Conservation (phyloP, 345 rosid species). For the Eucalyptus rudis region DNA sequence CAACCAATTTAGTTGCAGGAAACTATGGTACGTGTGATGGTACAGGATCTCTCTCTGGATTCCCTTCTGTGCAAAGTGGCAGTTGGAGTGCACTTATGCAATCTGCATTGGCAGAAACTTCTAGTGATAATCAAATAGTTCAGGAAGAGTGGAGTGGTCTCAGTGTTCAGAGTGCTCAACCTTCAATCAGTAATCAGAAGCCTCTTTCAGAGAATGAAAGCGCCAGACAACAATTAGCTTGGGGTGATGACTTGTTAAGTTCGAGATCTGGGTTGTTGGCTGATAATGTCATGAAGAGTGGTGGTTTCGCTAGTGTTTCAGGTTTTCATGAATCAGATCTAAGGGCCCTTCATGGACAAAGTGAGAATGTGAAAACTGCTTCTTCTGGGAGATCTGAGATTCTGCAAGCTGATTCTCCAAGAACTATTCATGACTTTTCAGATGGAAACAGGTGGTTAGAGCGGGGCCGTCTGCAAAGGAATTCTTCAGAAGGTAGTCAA, state of each 20-base stretch:
- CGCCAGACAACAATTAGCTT: conserved; percentile 35
- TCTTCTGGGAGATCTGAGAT: conserved; percentile 10
- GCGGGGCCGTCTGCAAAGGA: conserved; percentile 21
- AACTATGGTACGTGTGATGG: conserved; percentile 33
- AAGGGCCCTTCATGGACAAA: conserved; percentile 15
- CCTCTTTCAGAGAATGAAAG: conserved; percentile 10
- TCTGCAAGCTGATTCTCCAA: conserved; percentile 21
- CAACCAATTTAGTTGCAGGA: conserved; percentile 22
- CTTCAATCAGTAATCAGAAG: conserved; percentile 15
- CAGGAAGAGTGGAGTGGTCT: conserved; percentile 76
- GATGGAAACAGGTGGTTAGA: conserved; percentile 33
- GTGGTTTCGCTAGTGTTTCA: conserved; percentile 15
- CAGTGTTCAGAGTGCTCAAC: conserved; percentile 37
- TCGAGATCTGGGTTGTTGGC: conserved; percentile 12
- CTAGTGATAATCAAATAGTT: conserved; percentile 45
- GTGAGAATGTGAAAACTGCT: neutral
- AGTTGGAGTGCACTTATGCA: conserved; percentile 98
- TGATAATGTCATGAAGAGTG: conserved; percentile 9
- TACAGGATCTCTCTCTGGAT: conserved; percentile 15
- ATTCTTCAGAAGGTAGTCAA: conserved; percentile 27
- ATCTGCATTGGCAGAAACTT: conserved; percentile 82
- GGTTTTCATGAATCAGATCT: conserved; percentile 13
- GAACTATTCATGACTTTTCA: conserved; percentile 17
- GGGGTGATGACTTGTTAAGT: conserved; percentile 25
- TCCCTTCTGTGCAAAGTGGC: conserved; percentile 61